These are phyloP conservation scores for Aspergillus phoenicis DNA, from an alignment of 2,329 filamentous ascomycete species.

Conservation along the genomic window DNA sequence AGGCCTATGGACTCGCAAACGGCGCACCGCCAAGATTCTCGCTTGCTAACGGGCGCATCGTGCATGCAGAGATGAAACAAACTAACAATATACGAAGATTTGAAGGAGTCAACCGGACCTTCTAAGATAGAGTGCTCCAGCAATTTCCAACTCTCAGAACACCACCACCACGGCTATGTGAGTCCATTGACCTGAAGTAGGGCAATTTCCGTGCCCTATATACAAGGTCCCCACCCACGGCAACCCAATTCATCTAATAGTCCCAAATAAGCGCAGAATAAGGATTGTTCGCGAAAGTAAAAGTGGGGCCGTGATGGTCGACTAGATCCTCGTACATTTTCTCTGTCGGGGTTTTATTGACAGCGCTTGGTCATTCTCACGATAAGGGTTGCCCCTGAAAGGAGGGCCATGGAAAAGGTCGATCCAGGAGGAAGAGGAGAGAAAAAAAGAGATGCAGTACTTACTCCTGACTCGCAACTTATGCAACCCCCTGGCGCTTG, in stretches of 20 bases:
- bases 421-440: neutral
- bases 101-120: neutral
- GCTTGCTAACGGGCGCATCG: neutral
- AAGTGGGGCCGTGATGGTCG: slow-evolving; percentile 1
- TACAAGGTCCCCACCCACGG: slow-evolving; percentile 14
- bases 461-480: neutral
- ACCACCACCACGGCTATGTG: neutral
- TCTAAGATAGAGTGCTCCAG: neutral
- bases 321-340: neutral
- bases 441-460: neutral
- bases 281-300: slow-evolving; percentile 7
- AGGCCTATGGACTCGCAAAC: neutral
- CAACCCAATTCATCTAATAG: slow-evolving; percentile 7
- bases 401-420: neutral
- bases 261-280: slow-evolving; percentile 8
- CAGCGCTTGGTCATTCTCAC: neutral
- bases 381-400: slow-evolving; percentile 5
- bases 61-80: slow-evolving; percentile 1
- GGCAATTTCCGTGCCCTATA: slow-evolving; percentile 13
- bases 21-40: neutral
- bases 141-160: neutral
- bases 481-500: slow-evolving; percentile 2
- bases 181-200: slow-evolving; percentile 6
- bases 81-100: neutral
- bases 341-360: slow-evolving; percentile 4